Evolutionary conservation across 1,284 basidiomycete species (phyloP).

Genomic region (Tranzscheliella williamsii): DNA sequence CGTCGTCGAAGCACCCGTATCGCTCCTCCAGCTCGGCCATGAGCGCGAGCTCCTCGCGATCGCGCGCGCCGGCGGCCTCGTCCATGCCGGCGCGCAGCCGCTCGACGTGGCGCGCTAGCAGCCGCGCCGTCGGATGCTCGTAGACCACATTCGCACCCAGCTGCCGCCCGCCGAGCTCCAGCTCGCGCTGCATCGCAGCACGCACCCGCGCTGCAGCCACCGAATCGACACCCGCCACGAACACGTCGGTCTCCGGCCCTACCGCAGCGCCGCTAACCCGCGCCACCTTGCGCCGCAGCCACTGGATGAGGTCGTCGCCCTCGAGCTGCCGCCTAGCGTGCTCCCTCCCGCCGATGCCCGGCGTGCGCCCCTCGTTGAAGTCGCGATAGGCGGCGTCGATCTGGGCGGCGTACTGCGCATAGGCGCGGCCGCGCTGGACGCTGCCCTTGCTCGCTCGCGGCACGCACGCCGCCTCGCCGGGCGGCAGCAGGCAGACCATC

Average conservation of each 20-base stretch:
- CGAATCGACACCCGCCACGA: conserved; percentile 43
- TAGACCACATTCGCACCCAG: conserved; percentile 39
- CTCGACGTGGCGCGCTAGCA: conserved; percentile 39
- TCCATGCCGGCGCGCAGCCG: conserved; percentile 10
- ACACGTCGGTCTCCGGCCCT: conserved; percentile 26
- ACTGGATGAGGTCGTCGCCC: conserved; percentile 6
- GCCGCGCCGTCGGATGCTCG: conserved; percentile 22
- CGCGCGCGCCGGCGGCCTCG: background rate
- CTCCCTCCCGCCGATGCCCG: background rate
- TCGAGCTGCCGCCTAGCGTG: conserved; percentile 2
- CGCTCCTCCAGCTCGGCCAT: conserved; percentile 49
- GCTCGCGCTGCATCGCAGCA: conserved; percentile 30
- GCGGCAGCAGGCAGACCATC: conserved; percentile 26
- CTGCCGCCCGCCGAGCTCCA: conserved; percentile 7
- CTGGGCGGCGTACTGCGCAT: conserved; percentile 17
- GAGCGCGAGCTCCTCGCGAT: conserved; percentile 28
- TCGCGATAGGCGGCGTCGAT: conserved; percentile 32
- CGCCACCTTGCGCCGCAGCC: conserved; percentile 15
- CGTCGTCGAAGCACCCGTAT: background rate
- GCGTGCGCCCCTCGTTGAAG: conserved; percentile 33
- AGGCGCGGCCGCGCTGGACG: conserved; percentile 39
- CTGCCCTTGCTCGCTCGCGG: conserved; percentile 48
- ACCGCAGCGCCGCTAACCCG: conserved; percentile 8
- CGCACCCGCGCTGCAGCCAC: conserved; percentile 41
- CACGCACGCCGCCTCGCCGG: conserved; percentile 7